Percentiles rank a stretch among this genome's conserved stretches.
Evolutionary conservation across 805 yeast genomes (phyloP).

Genomic region (Saturnispora ahearnii): DNA sequence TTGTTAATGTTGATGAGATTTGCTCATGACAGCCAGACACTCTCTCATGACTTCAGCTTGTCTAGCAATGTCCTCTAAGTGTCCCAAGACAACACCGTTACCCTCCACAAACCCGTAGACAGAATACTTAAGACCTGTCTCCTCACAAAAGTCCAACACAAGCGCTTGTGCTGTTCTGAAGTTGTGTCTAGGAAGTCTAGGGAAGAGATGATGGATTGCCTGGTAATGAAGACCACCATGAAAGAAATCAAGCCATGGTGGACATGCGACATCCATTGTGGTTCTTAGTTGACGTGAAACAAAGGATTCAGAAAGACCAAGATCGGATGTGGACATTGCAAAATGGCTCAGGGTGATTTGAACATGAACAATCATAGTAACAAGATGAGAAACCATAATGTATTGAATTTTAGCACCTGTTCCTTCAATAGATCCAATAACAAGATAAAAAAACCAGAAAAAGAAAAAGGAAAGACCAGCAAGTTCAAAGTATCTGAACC

Average conservation of each 20-base stretch:
- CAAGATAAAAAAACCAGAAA: conserved; percentile 72
- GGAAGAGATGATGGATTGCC: conserved; percentile 84
- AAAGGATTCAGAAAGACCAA: conserved; percentile 74
- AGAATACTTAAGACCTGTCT: conserved; percentile 69
- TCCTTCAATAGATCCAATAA: conserved; percentile 47
- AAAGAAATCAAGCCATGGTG: conserved; percentile 81
- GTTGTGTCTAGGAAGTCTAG: conserved; percentile 83
- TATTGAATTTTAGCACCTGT: conserved; percentile 47
- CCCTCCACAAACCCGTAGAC: conserved; percentile 81
- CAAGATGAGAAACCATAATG: conserved; percentile 63
- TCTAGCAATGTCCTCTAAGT: conserved; percentile 64
- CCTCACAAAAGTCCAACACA: conserved; percentile 66
- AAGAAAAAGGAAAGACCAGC: conserved; percentile 59
- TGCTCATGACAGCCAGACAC: conserved; percentile 51
- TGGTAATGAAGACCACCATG: conserved; percentile 93
- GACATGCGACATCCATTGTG: conserved; percentile 93
- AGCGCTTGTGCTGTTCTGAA: conserved; percentile 64
- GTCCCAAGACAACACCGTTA: conserved; percentile 58
- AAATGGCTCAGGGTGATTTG: conserved; percentile 86
- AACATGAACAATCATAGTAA: conserved; percentile 89
- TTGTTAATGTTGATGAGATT: background rate
- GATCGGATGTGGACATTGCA: conserved; percentile 87
- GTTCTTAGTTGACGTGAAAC: conserved; percentile 76
- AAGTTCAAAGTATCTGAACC: conserved; percentile 75
- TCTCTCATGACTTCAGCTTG: conserved; percentile 72